Base-by-base conservation (phyloP, 75 land plant genomes). In the Picea glauca region DNA sequence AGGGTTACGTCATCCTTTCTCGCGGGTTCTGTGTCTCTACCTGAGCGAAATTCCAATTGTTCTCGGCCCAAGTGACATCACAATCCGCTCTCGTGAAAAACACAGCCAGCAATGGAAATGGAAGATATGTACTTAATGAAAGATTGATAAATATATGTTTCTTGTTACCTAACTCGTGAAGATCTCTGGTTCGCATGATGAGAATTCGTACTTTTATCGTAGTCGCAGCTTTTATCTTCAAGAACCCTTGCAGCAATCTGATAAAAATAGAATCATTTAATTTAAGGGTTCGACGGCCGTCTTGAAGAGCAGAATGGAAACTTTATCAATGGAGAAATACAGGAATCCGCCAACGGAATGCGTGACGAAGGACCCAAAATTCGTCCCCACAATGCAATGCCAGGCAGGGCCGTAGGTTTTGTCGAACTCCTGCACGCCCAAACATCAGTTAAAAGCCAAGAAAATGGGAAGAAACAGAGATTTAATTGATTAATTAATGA, bases 311-410 rank as follows among this genome's bases (percentile, higher is more conserved):
- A 93, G 89, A 64, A 93, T 83, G 32, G 93, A 84, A 76, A 91
- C 17, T 75, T 90, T 89, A 63, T 91, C 96, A 62, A 91, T 75
- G 50, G 94, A 86, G 83, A 93, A 93, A 81, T 93, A 92, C 65
- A 93, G 76, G 78, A 91, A 93, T 15, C 90, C 90, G 66, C 94
- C 96, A 21, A 90, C 88, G 31, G 94, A 89, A 80, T 91, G 91
- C 33, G 96, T 93, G 40, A 93, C 91, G 76, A 92, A 93, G 26
- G 96, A 93, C 74, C 96, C 96, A 80, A 91, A 93, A 82, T 90
- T 91, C 2, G 84, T 87, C 56, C 96, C 96, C 33, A 92, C 91
- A 43, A 93, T 90, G 78, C 96, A 93, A 65, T 93, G 95, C 95
- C 95, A 93, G 58, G 93, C 95, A 30, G 95, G 93, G 31, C 95